These are phyloP conservation scores for Lachancea waltii DNA, from an alignment of 805 yeast species.

Conservation along the genomic window DNA sequence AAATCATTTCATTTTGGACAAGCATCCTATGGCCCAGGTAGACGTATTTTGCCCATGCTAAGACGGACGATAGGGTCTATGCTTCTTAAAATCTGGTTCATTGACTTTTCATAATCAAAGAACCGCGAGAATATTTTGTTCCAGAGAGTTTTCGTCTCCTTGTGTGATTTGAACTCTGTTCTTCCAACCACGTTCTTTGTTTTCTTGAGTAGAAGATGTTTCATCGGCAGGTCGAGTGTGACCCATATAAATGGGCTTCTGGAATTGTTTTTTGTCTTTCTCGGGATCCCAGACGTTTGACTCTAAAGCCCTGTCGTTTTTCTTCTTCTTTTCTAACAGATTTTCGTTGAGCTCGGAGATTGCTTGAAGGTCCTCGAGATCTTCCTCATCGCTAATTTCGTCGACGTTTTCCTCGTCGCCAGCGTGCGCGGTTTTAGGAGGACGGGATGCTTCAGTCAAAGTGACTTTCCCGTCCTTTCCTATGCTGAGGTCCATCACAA, in stretches of 20 bases:
- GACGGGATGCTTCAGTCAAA: slow-evolving; percentile 43
- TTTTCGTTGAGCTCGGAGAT: slow-evolving; percentile 24
- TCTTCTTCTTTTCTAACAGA: slow-evolving; percentile 15
- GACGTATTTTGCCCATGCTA: too few relatives aligned
- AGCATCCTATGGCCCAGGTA: too few relatives aligned
- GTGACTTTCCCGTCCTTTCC: slow-evolving; percentile 70
- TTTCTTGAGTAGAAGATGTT: neutral
- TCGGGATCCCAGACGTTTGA: slow-evolving; percentile 55
- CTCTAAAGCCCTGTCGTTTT: slow-evolving; percentile 22
- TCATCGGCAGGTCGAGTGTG: neutral
- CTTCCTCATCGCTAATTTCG: slow-evolving; percentile 36
- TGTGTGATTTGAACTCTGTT: slow-evolving; percentile 24
- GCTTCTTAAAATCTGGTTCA: too few relatives aligned
- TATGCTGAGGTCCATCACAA: slow-evolving; percentile 70
- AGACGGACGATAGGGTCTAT: too few relatives aligned
- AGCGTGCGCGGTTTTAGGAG: slow-evolving; percentile 19
- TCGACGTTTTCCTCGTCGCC: slow-evolving; percentile 28
- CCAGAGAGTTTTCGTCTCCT: slow-evolving; percentile 20
- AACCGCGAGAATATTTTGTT: slow-evolving; percentile 27
- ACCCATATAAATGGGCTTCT: slow-evolving; percentile 41
- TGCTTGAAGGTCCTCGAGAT: slow-evolving; percentile 27
- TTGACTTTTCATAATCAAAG: slow-evolving; percentile 8
- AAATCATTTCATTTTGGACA: too few relatives aligned
- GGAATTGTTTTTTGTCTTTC: slow-evolving; percentile 49
- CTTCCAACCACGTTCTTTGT: slow-evolving; percentile 7